Evolutionary conservation across 1,284 basidiomycete genomes (phyloP), one percentile per base, ranked within the genome.

Genomic region (Papiliotrema flavescens): DNA sequence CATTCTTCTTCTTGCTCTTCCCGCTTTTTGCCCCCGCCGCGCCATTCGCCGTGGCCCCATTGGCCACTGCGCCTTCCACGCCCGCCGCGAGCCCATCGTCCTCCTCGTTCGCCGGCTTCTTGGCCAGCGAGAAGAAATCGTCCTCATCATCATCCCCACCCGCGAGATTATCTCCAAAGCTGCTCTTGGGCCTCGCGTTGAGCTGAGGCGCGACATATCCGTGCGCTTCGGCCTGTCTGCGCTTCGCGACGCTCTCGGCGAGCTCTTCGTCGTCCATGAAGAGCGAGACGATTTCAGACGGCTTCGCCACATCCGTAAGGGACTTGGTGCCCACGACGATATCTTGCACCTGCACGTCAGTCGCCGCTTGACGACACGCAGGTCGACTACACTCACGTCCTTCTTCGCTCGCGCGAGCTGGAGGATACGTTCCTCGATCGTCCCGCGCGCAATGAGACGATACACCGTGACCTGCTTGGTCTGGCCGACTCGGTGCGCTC

Each of bases 401-500:
- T 95, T 95, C 82, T 96, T 96, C 48, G 91, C 90, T 41, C 93
- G 84, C 2, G 93, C 91, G 43, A 97, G 80, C 74, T 94, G 90
- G 20, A 99, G 85, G 63, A 99, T 98, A 8, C 96, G 91, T 76
- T 99, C 95, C 74, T 99, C 96, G 70, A 99, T 98, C 0, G 96
- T 98, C 14, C 94, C 94, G 70, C 86, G 89, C 11, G 73, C 69
- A 40, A 99, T 96, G 51, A 99, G 81, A 39, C 96, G 88, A 76
- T 98, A 99, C 5, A 99, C 95, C 0, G 95, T 98, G 55, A 99
- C 96, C 79, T 99, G 96, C 59, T 93, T 89, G 13, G 94, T 98
- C 78, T 99, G 96, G 36, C 96, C 96, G 14, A 99, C 83, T 70
- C 96, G 91, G 79, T 99, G 96, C 19, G 96, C 96, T 67, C 96